These are phyloP conservation scores for Gaeumannomyces sp. DNA, from an alignment of 2,329 filamentous ascomycete genomes.

Conservation along the genomic window DNA sequence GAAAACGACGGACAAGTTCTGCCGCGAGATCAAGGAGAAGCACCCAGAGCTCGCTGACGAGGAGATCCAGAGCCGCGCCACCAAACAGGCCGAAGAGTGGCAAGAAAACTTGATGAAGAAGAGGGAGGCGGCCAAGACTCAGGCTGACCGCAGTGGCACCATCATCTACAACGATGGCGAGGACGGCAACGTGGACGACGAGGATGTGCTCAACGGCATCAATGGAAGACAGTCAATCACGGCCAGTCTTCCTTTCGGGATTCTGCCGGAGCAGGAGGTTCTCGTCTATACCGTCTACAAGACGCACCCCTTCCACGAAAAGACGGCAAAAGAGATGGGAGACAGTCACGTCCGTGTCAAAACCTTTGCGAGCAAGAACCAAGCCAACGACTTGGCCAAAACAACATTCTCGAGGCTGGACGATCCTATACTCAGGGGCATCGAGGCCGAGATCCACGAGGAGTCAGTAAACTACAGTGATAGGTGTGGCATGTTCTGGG, in stretches of 20 bases:
- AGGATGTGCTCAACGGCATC: not conserved
- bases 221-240: too few relatives aligned
- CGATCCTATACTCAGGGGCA: not conserved
- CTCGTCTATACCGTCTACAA: slow-evolving; percentile 16
- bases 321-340: not conserved
- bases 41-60: slow-evolving; percentile 1
- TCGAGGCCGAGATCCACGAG: not conserved
- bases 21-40: not conserved
- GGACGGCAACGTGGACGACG: not conserved
- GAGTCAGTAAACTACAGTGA: slow-evolving; percentile 10
- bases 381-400: slow-evolving; percentile 14
- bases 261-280: slow-evolving; percentile 7
- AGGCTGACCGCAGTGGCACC: not conserved
- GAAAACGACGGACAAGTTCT: not conserved
- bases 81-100: not conserved
- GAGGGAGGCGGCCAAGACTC: not conserved
- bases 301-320: slow-evolving; percentile 5
- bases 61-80: not conserved
- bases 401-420: not conserved
- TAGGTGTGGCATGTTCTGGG: slow-evolving; percentile 16
- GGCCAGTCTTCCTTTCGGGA: not conserved
- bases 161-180: not conserved
- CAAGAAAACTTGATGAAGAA: not conserved
- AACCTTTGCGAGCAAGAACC: slow-evolving; percentile 13
- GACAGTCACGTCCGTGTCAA: slow-evolving; percentile 11